Conservation (phyloP, 805 yeast genomes). For the Metschnikowia hibisci region DNA sequence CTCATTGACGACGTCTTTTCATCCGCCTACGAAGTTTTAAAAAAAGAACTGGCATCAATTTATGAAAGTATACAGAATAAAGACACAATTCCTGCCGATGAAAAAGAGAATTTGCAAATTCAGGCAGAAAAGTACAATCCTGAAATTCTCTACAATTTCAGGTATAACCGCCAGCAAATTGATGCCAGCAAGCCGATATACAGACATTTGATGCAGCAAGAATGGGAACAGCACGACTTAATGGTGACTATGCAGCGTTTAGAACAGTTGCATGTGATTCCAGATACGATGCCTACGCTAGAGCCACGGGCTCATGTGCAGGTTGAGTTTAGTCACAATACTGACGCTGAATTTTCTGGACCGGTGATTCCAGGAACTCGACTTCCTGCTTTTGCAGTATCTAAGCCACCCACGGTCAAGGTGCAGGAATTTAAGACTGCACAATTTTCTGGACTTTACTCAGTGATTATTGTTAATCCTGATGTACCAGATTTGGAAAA, state of each 20-base stretch:
- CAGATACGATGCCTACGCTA: slow-evolving; percentile 90
- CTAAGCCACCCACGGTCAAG: slow-evolving; percentile 71
- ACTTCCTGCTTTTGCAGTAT: slow-evolving; percentile 69
- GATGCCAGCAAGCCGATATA: slow-evolving; percentile 80
- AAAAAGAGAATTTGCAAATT: slow-evolving; percentile 34
- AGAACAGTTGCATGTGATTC: slow-evolving; percentile 79
- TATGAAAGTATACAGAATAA: slow-evolving; percentile 33
- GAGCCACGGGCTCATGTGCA: slow-evolving; percentile 75
- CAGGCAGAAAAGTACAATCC: slow-evolving; percentile 78
- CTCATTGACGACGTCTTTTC: slow-evolving; percentile 72
- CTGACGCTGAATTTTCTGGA: slow-evolving; percentile 48
- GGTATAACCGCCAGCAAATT: slow-evolving; percentile 41
- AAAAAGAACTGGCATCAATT: slow-evolving; percentile 41
- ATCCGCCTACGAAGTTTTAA: slow-evolving; percentile 57
- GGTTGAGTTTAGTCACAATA: slow-evolving; percentile 68
- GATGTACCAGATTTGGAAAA: slow-evolving; percentile 76
- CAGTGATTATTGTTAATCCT: slow-evolving; percentile 83
- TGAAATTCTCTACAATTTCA: slow-evolving; percentile 71
- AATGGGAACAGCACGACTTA: slow-evolving; percentile 69
- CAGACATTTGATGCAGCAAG: slow-evolving; percentile 59
- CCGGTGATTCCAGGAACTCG: slow-evolving; percentile 78
- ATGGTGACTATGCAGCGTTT: slow-evolving; percentile 89
- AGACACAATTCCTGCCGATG: slow-evolving; percentile 16
- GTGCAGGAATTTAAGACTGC: slow-evolving; percentile 61
- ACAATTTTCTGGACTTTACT: slow-evolving; percentile 51